These are phyloP conservation scores for Blepharisma stoltei DNA, from an alignment of 73 alveolate species.

Conservation along the genomic window DNA sequence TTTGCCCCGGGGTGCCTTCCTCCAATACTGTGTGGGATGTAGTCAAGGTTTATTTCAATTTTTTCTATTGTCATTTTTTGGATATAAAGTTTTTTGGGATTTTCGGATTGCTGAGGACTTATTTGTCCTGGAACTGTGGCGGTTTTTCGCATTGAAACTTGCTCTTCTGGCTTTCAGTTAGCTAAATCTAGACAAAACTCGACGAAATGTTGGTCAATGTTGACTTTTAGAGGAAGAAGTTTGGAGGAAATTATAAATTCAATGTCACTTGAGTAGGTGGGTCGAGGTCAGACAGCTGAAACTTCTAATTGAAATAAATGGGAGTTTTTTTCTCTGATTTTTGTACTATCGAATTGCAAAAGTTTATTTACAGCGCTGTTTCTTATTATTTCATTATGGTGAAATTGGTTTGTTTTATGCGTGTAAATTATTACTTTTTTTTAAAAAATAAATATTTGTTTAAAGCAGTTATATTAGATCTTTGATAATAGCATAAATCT, in stretches of 20 bases:
- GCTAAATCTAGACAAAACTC: not conserved
- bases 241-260: not conserved
- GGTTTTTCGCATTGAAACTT: conserved; percentile 9
- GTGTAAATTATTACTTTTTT: no score
- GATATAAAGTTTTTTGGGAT: not conserved
- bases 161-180: conserved; percentile 28
- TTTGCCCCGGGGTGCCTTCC: conserved; percentile 20
- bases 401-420: no score
- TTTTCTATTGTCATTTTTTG: conserved; percentile 13
- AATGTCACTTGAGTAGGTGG: not conserved
- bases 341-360: not conserved
- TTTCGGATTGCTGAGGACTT: not conserved
- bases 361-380: not conserved
- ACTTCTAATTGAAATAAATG: not conserved
- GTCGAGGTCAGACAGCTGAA: conserved; percentile 28
- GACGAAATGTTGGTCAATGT: not conserved
- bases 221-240: not conserved
- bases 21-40: conserved; percentile 2
- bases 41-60: not conserved
- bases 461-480: no score
- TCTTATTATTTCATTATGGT: no score
- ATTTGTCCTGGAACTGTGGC: not conserved
- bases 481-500: no score
- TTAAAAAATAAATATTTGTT: no score
- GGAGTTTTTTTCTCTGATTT: not conserved